These are phyloP conservation scores for Alternaria sp. DNA, from an alignment of 2,329 filamentous ascomycete species.

Conservation along the genomic window DNA sequence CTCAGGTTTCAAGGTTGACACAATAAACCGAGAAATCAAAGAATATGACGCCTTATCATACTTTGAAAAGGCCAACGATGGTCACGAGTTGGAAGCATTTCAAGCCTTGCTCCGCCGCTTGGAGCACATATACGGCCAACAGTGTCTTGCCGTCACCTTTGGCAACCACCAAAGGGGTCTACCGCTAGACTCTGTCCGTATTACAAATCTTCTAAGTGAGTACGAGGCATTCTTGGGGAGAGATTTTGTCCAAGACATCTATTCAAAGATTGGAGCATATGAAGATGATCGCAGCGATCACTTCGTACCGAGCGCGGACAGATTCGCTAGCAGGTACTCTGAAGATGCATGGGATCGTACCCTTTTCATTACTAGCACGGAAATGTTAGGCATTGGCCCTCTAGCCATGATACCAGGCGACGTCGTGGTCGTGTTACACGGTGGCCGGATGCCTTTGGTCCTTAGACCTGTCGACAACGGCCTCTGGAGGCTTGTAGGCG, in stretches of 20 bases:
- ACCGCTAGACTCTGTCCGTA: neutral
- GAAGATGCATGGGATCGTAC: neutral
- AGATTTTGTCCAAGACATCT: too few relatives aligned
- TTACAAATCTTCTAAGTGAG: neutral
- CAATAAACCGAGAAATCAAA: neutral
- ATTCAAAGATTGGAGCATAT: too few relatives aligned
- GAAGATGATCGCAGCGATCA: too few relatives aligned
- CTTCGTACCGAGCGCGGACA: too few relatives aligned
- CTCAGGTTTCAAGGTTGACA: neutral
- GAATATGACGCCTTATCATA: neutral
- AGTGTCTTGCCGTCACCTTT: neutral
- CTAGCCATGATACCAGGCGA: neutral
- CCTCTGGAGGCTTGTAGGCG: conserved; percentile 10
- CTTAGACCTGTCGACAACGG: neutral
- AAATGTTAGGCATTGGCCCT: neutral
- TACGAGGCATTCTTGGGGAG: neutral
- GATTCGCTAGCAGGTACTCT: too few relatives aligned
- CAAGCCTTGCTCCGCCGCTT: neutral
- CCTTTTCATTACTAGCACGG: neutral
- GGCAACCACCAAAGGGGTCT: neutral
- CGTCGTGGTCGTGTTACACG: neutral
- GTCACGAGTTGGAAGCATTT: neutral
- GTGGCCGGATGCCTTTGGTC: neutral
- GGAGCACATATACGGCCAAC: neutral
- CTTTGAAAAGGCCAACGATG: too few relatives aligned